Conservation (phyloP, 2,329 filamentous ascomycete species). For the Cladophialophora yegresii region DNA sequence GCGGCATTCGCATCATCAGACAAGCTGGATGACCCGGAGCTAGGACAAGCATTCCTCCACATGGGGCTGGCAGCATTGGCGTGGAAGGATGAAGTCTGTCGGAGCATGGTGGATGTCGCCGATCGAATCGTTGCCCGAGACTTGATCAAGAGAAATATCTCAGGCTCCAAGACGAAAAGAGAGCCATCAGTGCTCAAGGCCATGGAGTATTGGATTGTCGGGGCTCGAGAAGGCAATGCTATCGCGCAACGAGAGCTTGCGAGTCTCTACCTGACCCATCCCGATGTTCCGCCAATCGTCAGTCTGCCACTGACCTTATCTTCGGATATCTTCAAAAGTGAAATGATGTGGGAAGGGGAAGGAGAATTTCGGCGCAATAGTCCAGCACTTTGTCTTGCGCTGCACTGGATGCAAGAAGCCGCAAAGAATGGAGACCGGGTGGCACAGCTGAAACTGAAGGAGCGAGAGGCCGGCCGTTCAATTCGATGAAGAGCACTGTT, state of each 20-base stretch:
- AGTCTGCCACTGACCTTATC: constrained; percentile 82
- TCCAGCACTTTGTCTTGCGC: constrained; percentile 86
- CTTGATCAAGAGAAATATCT: constrained; percentile 41
- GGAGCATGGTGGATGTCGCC: constrained; percentile 76
- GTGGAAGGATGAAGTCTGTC: constrained; percentile 83
- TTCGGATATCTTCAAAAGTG: constrained; percentile 84
- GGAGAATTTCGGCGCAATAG: constrained; percentile 43
- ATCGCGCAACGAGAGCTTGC: constrained; percentile 90
- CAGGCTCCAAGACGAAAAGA: constrained; percentile 44
- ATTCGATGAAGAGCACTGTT: constrained; percentile 49
- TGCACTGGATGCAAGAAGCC: constrained; percentile 96
- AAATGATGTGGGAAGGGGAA: constrained; percentile 64
- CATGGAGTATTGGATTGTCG: constrained; percentile 86
- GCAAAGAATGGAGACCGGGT: constrained; percentile 82
- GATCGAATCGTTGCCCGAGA: constrained; percentile 66
- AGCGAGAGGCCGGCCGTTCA: constrained; percentile 65
- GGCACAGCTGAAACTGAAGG: constrained; percentile 77
- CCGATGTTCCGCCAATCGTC: constrained; percentile 76
- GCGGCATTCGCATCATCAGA: constrained; percentile 62
- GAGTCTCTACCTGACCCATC: constrained; percentile 88
- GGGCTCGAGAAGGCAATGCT: constrained; percentile 85
- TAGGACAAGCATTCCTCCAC: constrained; percentile 83
- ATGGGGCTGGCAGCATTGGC: constrained; percentile 83
- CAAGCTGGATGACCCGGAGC: constrained; percentile 59
- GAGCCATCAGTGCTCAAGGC: constrained; percentile 76